Base-by-base conservation (phyloP, 768 basidiomycete genomes). In the Psilocybe cubensis region DNA sequence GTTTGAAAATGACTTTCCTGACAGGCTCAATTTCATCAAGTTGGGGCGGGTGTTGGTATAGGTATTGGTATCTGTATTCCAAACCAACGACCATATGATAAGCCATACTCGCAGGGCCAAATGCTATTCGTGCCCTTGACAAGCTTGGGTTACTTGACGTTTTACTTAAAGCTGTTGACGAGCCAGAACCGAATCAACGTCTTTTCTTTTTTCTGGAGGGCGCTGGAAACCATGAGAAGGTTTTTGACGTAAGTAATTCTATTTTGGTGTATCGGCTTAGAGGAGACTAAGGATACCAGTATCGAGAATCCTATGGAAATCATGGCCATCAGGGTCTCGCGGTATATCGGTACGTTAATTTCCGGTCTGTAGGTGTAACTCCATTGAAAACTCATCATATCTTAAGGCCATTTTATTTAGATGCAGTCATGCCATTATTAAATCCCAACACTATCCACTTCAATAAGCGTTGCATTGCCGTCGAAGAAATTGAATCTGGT, bases 31-130 rank as follows among this genome's bases (percentile, higher is more conserved):
- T 83, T 82, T 56, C 77, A 73, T 23, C 81, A 84, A 67, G 73
- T 83, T 38, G 83, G 84, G 9, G 82, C 83, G n/a, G 83, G 82
- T 10, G 77, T 86, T 41, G 79, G 76, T 17, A 57, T 85, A 20
- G 83, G 82, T 80, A 49, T 59, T 68, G 48, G 24, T n/a, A n/a
- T 20, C 8, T 29, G n/a, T 4, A 31, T 29, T 43, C 18, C 17
- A 14, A 24, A 23, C 14, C 5, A 49, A 23, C 21, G 12, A 31
- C 25, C 17, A 29, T 28, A 35, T n/a, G n/a, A 48, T 40, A n/a
- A 38, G 14, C 35, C 42, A 51, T 48, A 40, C 9, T n/a, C 27
- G 9, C 38, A 83, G 81, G 83, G 1, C 76, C 81, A 2, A 85
- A 85, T 64, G 80, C 79, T 6, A 60, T 83, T 7, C 75, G 75